Base-by-base conservation (phyloP, 1,139 yeast genomes). In the Meyerozyma athensensis region DNA sequence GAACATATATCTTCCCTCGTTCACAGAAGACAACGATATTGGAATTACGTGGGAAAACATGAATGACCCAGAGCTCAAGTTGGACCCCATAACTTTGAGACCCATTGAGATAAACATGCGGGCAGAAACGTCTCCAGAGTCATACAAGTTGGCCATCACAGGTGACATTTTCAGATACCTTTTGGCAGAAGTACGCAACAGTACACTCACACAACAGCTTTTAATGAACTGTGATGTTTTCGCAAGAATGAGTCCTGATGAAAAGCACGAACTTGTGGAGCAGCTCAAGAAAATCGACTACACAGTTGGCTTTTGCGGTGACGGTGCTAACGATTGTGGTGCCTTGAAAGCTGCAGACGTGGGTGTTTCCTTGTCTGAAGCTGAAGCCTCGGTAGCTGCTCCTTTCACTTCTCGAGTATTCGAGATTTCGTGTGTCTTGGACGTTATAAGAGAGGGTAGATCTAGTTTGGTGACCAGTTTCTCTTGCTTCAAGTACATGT, bases 181-280 rank as follows among this genome's bases (percentile, higher is more conserved):
- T 23, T 70, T 90, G 49, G 77, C 81, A 1, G 78, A 76, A 41
- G 53, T 72, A 20, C 60, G 72, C 36, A 75, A 74, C 33, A 54
- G 46, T 2, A 44, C 47, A 10, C 36, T 68, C 9, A 63, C 72
- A 34, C 81, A 82, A 41, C 74, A 72, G 36, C 72, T 92, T 52
- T 68, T 94, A 39, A 68, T 89, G 66, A 79, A 77, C 46, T 79
- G 92, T 43, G 77, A 81, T 35, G 77, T 92, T 6, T 94, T 81
- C 64, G 97, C 98, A 1, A 72, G 99, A 47, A 92, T 92, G 99
- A 90, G 97, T 0, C 99, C 99, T 0, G 98, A 92, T 59, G 99
- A 92, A 56, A 92, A 92, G 56, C 96, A 92, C 56, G 98, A 92
- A 61, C 68, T 92, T 37, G 97, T 92, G 21, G 92, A 86, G 50